These are phyloP conservation scores for Pelargonium myrrhifolium DNA, from an alignment of 441 rosid genomes.

Conservation along the genomic window DNA sequence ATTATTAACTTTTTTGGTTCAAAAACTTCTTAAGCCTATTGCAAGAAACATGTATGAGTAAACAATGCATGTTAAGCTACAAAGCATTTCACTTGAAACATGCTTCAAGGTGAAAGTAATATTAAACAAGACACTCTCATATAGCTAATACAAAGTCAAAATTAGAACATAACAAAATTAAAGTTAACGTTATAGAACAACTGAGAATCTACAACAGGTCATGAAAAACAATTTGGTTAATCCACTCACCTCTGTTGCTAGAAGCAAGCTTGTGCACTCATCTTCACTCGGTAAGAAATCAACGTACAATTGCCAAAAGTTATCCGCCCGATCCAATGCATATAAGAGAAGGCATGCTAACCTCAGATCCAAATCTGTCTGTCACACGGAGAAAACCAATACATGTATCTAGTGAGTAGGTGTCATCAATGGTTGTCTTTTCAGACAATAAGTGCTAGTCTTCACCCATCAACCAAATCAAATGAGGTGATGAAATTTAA, in stretches of 20 bases:
- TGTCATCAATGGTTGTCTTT: neutral
- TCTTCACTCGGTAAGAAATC: conserved; percentile 80
- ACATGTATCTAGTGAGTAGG: conserved; percentile 8
- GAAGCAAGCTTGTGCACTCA: conserved; percentile 83
- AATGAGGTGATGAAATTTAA: conserved; percentile 3
- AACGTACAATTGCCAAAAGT: conserved; percentile 85
- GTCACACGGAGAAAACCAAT: conserved; percentile 25
- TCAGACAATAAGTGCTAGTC: neutral
- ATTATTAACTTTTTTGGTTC: no score
- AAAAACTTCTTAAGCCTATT: no score
- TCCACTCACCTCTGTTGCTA: conserved; percentile 70
- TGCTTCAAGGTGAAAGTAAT: no score
- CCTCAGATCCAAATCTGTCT: conserved; percentile 95
- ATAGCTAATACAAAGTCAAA: neutral
- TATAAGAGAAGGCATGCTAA: conserved; percentile 80
- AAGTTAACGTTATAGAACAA: neutral
- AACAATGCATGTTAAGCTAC: no score
- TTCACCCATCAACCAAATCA: conserved; percentile 8
- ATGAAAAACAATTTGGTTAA: neutral
- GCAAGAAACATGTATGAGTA: no score
- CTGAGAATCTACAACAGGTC: neutral
- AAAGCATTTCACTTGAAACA: no score
- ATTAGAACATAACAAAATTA: neutral
- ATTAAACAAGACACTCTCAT: no score
- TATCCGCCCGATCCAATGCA: conserved; percentile 63